These are phyloP conservation scores for Acacia confusa DNA, from an alignment of 306 rosid genomes.

Conservation along the genomic window DNA sequence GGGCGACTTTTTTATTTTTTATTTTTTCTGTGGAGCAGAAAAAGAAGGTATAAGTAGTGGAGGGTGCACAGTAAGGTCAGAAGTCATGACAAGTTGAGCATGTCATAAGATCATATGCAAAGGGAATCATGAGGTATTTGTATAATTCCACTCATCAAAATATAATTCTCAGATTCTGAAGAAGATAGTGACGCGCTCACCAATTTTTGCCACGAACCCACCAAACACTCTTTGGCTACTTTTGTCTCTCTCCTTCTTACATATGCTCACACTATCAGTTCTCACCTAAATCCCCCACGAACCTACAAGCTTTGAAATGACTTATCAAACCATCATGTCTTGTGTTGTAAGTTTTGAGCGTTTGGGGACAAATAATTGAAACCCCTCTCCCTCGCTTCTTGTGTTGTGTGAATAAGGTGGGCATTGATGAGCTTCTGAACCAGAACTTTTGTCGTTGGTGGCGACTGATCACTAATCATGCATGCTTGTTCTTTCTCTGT, in stretches of 20 bases:
- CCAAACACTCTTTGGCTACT: neutral
- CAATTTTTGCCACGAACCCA: constrained; percentile 29
- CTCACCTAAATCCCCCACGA: neutral
- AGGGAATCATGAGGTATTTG: constrained; percentile 32
- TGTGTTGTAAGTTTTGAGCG: neutral
- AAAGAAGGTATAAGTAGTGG: neutral
- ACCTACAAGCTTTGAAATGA: neutral
- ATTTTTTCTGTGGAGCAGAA: neutral
- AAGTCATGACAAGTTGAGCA: constrained; percentile 26
- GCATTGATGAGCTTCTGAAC: neutral
- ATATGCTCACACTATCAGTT: neutral
- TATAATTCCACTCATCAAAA: constrained; percentile 28
- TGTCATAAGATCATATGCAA: neutral
- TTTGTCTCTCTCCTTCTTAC: neutral
- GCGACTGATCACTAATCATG: neutral
- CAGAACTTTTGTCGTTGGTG: neutral
- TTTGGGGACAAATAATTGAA: neutral
- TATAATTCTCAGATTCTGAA: neutral
- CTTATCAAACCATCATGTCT: neutral
- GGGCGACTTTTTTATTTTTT: neutral
- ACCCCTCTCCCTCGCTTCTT: neutral
- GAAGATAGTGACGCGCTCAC: constrained; percentile 4
- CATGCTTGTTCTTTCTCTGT: neutral
- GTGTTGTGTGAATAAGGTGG: neutral
- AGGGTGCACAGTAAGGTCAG: neutral